Percentiles rank a stretch among this genome's conserved stretches.
phyloP scores from a whole-genome alignment of 2,329 filamentous ascomycete genomes.

The Aspergillus sp. region DNA sequence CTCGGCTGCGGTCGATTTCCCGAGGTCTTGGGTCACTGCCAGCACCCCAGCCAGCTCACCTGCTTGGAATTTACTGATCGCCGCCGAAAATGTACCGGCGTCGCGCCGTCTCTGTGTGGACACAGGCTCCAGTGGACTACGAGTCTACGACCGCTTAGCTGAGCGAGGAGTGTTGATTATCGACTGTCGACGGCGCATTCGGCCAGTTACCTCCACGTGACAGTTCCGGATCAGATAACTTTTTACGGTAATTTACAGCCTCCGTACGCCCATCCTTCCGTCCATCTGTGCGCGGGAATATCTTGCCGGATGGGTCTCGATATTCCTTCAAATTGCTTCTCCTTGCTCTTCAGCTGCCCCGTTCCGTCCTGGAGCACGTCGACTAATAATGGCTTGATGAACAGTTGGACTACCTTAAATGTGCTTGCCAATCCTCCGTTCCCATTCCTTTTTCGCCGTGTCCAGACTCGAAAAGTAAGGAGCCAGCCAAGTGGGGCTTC shows the following conservation, averaged over 20 bases:
- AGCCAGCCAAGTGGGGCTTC: conserved; percentile 3
- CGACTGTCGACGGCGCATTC: neutral
- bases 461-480: neutral
- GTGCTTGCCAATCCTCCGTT: neutral
- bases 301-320: neutral
- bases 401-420: neutral
- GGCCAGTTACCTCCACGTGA: neutral
- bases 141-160: too few species aligned
- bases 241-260: conserved; percentile 2
- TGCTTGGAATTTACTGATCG: neutral
- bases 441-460: neutral
- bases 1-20: conserved; percentile 2
- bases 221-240: conserved; percentile 25
- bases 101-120: neutral
- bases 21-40: conserved; percentile 1
- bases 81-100: neutral
- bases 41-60: neutral
- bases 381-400: too few species aligned
- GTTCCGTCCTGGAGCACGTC: too few species aligned
- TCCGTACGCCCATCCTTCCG: neutral
- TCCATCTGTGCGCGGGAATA: neutral
- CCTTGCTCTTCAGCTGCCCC: neutral
- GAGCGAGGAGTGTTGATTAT: too few species aligned
- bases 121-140: too few species aligned
- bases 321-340: neutral